Conservation (phyloP, 108 stramenopile species). For the Cyclotella choctawhatcheeana region DNA sequence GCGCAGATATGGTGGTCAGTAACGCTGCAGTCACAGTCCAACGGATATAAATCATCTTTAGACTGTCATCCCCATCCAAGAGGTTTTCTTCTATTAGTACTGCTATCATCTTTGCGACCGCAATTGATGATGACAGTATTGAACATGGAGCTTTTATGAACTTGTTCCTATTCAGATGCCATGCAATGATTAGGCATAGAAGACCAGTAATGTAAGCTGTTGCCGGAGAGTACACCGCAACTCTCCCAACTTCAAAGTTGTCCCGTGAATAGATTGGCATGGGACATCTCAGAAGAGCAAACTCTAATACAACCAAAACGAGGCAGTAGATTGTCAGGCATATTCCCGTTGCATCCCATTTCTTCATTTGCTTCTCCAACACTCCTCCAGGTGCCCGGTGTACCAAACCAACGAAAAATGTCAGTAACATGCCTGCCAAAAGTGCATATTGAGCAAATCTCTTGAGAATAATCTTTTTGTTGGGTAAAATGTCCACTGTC, state of each 20-base stretch:
- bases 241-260: conserved; percentile 56
- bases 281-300: conserved; percentile 60
- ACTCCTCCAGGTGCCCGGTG: conserved; percentile 67
- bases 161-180: conserved; percentile 47
- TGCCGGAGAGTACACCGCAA: conserved; percentile 63
- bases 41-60: conserved; percentile 50
- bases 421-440: conserved; percentile 48
- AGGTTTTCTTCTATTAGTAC: conserved; percentile 61
- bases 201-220: conserved; percentile 59
- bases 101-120: conserved; percentile 64
- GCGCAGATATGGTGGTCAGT: conserved; percentile 55
- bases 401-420: conserved; percentile 64
- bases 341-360: conserved; percentile 64
- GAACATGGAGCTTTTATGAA: conserved; percentile 44
- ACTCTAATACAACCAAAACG: conserved; percentile 54
- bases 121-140: conserved; percentile 47
- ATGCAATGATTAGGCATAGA: conserved; percentile 33
- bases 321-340: conserved; percentile 56
- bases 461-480: conserved; percentile 48
- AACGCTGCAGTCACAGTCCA: conserved; percentile 49
- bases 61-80: conserved; percentile 31
- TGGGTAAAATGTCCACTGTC: conserved; percentile 49
- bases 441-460: conserved; percentile 64
- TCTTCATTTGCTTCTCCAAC: conserved; percentile 52
- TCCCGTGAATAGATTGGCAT: conserved; percentile 60